A percentile compares a stretch with the other conserved stretches of the same genome.
Evolutionary conservation across 768 basidiomycete genomes (phyloP).

Genomic region (Hirschioporus abietinus): DNA sequence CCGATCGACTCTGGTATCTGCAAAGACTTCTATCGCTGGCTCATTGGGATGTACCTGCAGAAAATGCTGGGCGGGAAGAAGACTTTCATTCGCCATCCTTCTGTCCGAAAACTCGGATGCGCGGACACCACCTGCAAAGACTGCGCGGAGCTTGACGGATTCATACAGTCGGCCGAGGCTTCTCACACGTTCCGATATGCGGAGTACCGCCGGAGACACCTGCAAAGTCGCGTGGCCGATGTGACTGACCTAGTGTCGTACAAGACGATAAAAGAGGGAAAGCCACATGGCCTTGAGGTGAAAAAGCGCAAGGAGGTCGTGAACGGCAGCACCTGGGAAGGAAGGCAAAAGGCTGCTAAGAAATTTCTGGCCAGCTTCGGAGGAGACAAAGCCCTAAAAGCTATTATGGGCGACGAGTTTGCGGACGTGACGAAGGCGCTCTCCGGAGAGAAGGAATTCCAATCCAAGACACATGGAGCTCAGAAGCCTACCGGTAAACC

Average conservation of each 20-base stretch:
- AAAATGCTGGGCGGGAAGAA: not conserved
- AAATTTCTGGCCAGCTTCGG: not conserved
- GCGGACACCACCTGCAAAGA: not conserved
- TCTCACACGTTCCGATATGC: not conserved
- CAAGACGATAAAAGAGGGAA: not conserved
- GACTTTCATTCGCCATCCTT: not conserved
- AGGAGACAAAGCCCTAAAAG: not conserved
- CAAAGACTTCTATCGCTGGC: not conserved
- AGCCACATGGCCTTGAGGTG: not conserved
- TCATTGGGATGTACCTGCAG: slow-evolving; percentile 1
- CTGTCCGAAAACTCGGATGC: not conserved
- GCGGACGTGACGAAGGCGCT: not conserved
- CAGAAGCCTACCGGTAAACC: not conserved
- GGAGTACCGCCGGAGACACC: not conserved
- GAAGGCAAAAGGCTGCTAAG: not conserved
- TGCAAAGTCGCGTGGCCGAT: not conserved
- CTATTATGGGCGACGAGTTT: not conserved
- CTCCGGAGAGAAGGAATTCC: not conserved
- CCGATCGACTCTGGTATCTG: not conserved
- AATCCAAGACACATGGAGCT: not conserved
- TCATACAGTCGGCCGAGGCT: not conserved
- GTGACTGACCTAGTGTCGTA: not conserved
- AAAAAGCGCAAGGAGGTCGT: not conserved
- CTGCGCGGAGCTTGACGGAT: not conserved
- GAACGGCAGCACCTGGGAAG: not conserved